These are phyloP conservation scores for Dryadomyces quercivorus DNA, from an alignment of 2,329 filamentous ascomycete genomes.

Conservation along the genomic window DNA sequence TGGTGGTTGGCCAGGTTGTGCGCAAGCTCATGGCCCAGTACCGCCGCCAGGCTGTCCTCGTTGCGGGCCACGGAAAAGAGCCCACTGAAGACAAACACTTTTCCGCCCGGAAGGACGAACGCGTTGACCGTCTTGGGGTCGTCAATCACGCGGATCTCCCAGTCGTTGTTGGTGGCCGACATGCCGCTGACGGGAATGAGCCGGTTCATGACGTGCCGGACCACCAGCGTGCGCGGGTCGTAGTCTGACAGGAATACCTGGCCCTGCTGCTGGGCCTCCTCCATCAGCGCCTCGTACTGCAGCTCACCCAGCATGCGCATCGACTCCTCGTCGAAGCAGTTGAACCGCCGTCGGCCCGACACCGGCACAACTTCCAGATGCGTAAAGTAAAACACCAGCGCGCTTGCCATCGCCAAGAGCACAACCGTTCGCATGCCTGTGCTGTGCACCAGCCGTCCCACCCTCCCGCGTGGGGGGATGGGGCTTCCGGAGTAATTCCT, in stretches of 20 bases:
- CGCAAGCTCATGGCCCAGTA: slow-evolving; percentile 69
- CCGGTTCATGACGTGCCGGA: slow-evolving; percentile 51
- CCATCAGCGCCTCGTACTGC: slow-evolving; percentile 45
- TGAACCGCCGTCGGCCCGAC: slow-evolving; percentile 61
- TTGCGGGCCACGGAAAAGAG: slow-evolving; percentile 54
- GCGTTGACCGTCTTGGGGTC: slow-evolving; percentile 54
- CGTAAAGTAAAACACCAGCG: slow-evolving; percentile 47
- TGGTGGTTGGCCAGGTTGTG: slow-evolving; percentile 60
- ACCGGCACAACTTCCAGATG: slow-evolving; percentile 65
- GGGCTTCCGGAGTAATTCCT: neutral
- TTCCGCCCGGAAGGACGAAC: slow-evolving; percentile 66
- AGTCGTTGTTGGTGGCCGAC: slow-evolving; percentile 33
- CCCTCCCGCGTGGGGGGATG: neutral
- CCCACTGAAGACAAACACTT: slow-evolving; percentile 69
- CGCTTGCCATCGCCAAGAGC: slow-evolving; percentile 27
- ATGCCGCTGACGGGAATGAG: slow-evolving; percentile 57
- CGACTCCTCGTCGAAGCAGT: slow-evolving; percentile 44
- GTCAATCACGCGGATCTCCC: slow-evolving; percentile 69
- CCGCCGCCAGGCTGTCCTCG: slow-evolving; percentile 60
- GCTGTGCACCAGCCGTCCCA: slow-evolving; percentile 7
- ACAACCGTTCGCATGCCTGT: slow-evolving; percentile 28
- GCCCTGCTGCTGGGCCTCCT: slow-evolving; percentile 37
- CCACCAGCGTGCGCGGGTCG: slow-evolving; percentile 43
- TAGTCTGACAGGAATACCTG: slow-evolving; percentile 43
- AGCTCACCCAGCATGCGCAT: slow-evolving; percentile 41